phyloP scores from a whole-genome alignment of 2,329 filamentous ascomycete genomes.

The Epichloe brachyelytri region DNA sequence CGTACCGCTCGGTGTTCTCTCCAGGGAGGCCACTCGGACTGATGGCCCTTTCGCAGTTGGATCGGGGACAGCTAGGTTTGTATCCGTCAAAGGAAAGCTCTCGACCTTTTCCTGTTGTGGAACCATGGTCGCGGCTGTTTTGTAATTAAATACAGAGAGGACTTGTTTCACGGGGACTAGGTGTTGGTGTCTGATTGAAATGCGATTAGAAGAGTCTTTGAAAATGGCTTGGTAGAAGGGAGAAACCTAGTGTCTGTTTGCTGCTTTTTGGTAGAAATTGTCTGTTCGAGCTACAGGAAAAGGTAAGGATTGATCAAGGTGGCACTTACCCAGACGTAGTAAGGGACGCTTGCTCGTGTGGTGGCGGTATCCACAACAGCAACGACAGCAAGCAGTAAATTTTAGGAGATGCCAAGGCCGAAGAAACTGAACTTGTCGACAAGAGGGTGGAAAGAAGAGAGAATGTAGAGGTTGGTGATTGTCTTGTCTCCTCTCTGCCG shows the following conservation, averaged over 20 bases:
- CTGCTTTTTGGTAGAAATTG: background rate
- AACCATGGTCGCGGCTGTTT: constrained; percentile 6
- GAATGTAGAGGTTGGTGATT: too few species aligned
- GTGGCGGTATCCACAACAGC: background rate
- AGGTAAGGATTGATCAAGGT: background rate
- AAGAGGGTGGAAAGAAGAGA: too few species aligned
- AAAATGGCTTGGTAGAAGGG: background rate
- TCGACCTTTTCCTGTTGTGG: constrained; percentile 15
- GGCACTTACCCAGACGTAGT: background rate
- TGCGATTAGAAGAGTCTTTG: background rate
- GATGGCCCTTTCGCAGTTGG: constrained; percentile 8
- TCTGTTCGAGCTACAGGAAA: background rate
- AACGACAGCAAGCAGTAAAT: background rate
- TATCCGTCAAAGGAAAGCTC: constrained; percentile 9
- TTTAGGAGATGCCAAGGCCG: too few species aligned
- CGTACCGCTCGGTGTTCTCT: constrained; percentile 23
- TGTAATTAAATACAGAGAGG: background rate
- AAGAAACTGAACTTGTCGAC: too few species aligned
- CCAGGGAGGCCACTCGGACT: background rate
- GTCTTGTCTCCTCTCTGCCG: too few species aligned
- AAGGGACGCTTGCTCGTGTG: background rate
- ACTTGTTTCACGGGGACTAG: background rate
- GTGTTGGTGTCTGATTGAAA: background rate
- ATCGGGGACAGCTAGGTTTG: constrained; percentile 15
- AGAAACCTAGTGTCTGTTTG: background rate